Percentiles rank a stretch among this genome's conserved stretches.
Conservation (phyloP, 2,329 filamentous ascomycete genomes). For the Teratosphaeria viscida region DNA sequence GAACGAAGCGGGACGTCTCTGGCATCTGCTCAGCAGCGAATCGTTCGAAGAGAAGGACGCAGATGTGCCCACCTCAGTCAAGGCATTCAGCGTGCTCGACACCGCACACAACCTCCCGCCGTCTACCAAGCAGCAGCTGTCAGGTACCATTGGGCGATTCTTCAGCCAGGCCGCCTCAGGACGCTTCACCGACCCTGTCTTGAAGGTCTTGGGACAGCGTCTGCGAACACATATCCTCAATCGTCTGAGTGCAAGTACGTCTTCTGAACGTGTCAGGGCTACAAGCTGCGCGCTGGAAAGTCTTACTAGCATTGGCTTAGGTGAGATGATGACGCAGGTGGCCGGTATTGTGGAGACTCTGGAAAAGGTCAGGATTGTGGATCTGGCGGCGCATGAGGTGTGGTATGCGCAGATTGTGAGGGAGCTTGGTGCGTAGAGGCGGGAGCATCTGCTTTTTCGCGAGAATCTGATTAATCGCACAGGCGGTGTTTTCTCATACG, state of each 20-base stretch:
- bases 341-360: conserved; percentile 60
- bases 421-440: neutral
- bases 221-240: conserved; percentile 56
- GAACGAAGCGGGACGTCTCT: conserved; percentile 60
- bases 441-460: neutral
- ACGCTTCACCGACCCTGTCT: conserved; percentile 48
- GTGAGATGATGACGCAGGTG: conserved; percentile 62
- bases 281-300: conserved; percentile 60
- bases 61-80: conserved; percentile 26
- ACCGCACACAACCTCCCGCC: conserved; percentile 41
- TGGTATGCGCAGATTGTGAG: conserved; percentile 13
- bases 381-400: conserved; percentile 10
- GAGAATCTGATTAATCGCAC: neutral
- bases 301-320: conserved; percentile 57
- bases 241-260: conserved; percentile 54
- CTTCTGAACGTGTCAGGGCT: conserved; percentile 59
- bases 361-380: conserved; percentile 51
- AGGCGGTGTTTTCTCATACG: neutral
- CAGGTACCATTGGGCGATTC: conserved; percentile 36
- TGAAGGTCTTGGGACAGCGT: conserved; percentile 58
- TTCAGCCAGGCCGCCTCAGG: conserved; percentile 41
- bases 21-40: conserved; percentile 44
- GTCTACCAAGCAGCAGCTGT: conserved; percentile 34
- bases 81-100: conserved; percentile 39
- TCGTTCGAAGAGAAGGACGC: conserved; percentile 8